Conservation (phyloP, 2,329 filamentous ascomycete genomes). For the Paracamarosporium sp. region DNA sequence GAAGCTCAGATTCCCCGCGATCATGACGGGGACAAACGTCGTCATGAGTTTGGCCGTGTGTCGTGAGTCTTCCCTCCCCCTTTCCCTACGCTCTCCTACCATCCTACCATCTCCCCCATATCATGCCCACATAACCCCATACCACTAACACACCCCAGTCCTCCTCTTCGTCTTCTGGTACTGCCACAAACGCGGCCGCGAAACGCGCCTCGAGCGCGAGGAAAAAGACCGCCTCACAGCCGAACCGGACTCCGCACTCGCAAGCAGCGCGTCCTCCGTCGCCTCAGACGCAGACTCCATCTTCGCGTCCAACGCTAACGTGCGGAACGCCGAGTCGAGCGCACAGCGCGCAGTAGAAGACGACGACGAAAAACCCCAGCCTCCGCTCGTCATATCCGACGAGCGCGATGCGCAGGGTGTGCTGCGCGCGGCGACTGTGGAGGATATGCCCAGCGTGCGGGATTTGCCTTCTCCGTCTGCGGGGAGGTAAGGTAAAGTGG, state of each 20-base stretch:
- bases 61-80: constrained; percentile 61
- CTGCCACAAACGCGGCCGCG: constrained; percentile 91
- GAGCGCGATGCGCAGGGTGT: constrained; percentile 24
- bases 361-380: constrained; percentile 21
- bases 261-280: constrained; percentile 37
- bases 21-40: constrained; percentile 84
- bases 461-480: constrained; percentile 43
- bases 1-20: constrained; percentile 85
- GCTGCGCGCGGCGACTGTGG: constrained; percentile 30
- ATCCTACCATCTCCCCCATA: too few species aligned
- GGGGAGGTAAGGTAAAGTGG: constrained; percentile 6
- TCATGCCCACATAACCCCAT: too few species aligned
- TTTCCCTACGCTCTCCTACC: too few species aligned
- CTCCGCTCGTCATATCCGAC: constrained; percentile 40
- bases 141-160: constrained; percentile 56
- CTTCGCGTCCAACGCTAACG: constrained; percentile 27
- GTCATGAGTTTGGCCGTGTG: constrained; percentile 89
- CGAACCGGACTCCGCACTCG: constrained; percentile 37
- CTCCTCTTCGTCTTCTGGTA: constrained; percentile 97
- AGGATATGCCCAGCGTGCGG: constrained; percentile 44
- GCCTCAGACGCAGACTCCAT: constrained; percentile 39
- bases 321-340: constrained; percentile 9
- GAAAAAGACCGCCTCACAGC: constrained; percentile 61
- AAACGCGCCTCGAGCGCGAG: constrained; percentile 76
- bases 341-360: constrained; percentile 14